phyloP scores from a whole-genome alignment of 768 basidiomycete genomes.

The Pisolithus sp. region DNA sequence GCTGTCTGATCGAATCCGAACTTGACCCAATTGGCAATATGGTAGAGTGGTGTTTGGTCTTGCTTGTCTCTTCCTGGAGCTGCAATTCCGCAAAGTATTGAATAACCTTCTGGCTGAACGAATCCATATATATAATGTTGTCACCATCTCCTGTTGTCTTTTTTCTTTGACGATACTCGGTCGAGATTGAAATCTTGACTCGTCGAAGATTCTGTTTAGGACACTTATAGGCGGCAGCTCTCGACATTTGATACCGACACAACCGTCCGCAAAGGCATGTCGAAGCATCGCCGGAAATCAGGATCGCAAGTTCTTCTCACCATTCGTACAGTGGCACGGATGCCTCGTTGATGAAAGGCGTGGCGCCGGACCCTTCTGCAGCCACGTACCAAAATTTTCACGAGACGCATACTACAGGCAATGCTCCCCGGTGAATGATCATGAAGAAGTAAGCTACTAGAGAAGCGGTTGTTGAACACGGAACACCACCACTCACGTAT shows the following conservation, averaged over 20 bases:
- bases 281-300: conserved; percentile 27
- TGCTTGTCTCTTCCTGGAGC: conserved; percentile 7
- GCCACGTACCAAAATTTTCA: conserved; percentile 90
- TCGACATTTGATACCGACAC: background rate
- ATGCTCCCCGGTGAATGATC: conserved; percentile 92
- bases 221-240: background rate
- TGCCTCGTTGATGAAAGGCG: conserved; percentile 69
- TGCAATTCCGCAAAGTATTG: background rate
- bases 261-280: too few species aligned
- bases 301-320: conserved; percentile 20
- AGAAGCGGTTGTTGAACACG: background rate
- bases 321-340: conserved; percentile 5
- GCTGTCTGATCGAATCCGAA: too few species aligned
- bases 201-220: background rate
- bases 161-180: background rate
- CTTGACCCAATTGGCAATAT: too few species aligned
- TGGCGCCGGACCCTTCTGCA: conserved; percentile 72
- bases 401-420: conserved; percentile 95
- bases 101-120: background rate
- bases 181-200: too few species aligned
- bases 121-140: background rate
- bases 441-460: conserved; percentile 86
- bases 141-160: background rate
- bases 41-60: conserved; percentile 8
- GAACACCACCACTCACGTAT: background rate